Percentiles rank a stretch among this genome's conserved stretches.
These are phyloP conservation scores for Gonapodya sp. DNA, from an alignment of 192 early-diverging fungal species.

Conservation along the genomic window DNA sequence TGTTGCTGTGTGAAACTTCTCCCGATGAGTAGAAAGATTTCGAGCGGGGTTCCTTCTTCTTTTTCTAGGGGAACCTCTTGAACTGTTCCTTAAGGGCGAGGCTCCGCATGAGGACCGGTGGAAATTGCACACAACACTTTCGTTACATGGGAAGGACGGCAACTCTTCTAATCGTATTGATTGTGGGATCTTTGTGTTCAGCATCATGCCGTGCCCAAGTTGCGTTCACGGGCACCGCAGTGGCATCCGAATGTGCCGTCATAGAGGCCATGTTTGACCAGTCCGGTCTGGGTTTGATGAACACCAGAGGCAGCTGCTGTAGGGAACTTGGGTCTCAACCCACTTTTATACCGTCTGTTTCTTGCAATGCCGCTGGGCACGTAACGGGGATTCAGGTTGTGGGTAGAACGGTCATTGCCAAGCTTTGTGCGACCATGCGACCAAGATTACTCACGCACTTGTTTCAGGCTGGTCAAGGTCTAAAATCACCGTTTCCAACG, in stretches of 20 bases:
- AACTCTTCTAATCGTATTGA: too few relatives aligned
- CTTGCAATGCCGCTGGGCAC: neutral
- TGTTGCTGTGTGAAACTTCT: too few relatives aligned
- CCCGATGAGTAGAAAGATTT: too few relatives aligned
- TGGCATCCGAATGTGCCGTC: neutral
- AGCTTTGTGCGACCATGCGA: neutral
- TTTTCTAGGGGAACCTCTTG: too few relatives aligned
- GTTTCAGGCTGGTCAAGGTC: neutral
- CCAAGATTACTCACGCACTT: too few relatives aligned
- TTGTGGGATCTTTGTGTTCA: too few relatives aligned
- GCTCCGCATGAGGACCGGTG: too few relatives aligned
- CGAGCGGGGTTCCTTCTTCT: too few relatives aligned
- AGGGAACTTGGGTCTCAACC: neutral
- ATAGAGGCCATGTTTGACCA: neutral
- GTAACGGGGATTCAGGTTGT: neutral
- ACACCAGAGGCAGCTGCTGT: neutral
- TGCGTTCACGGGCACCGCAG: neutral
- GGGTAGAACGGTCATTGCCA: neutral
- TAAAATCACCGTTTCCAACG: neutral
- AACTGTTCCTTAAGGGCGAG: too few relatives aligned
- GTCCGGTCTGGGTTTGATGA: neutral
- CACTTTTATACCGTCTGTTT: neutral
- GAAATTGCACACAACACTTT: too few relatives aligned
- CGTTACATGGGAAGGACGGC: too few relatives aligned
- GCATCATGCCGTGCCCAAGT: too few relatives aligned